Evolutionary conservation across 371 early-diverging fungal genomes (phyloP).

Genomic region (Apophysomyces elegans): DNA sequence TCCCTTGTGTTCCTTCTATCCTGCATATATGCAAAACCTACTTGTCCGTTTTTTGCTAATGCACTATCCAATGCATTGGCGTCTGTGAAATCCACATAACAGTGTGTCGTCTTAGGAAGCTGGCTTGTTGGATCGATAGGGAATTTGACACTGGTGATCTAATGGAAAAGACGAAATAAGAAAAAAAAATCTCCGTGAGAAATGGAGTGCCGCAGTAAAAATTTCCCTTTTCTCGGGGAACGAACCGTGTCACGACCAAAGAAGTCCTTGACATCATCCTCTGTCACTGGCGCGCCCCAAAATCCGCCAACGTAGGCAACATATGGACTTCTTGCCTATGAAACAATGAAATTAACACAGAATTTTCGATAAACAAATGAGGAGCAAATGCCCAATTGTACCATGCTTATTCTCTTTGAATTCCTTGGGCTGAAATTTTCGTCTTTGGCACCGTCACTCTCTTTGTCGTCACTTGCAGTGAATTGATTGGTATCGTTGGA

Average conservation of each 20-base stretch:
- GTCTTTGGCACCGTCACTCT: constrained; percentile 20
- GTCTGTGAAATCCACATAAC: constrained; percentile 50
- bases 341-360: background rate
- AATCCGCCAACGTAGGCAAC: constrained; percentile 53
- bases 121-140: constrained; percentile 46
- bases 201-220: background rate
- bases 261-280: constrained; percentile 49
- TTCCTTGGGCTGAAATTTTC: constrained; percentile 20
- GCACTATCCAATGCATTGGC: constrained; percentile 44
- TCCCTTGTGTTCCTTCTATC: background rate
- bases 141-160: constrained; percentile 49
- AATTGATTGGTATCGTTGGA: constrained; percentile 14
- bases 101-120: constrained; percentile 44
- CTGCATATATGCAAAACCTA: background rate
- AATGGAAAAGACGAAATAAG: background rate
- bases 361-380: background rate
- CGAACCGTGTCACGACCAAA: constrained; percentile 52
- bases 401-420: constrained; percentile 32
- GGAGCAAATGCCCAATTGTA: constrained; percentile 1
- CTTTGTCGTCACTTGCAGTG: constrained; percentile 13
- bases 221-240: background rate
- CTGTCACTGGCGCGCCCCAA: constrained; percentile 39
- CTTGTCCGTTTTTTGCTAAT: constrained; percentile 44
- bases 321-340: constrained; percentile 37
- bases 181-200: background rate